A percentile compares a stretch with the other conserved stretches of the same genome.
phyloP scores from a whole-genome alignment of 345 rosid species.

The Boechera stricta region DNA sequence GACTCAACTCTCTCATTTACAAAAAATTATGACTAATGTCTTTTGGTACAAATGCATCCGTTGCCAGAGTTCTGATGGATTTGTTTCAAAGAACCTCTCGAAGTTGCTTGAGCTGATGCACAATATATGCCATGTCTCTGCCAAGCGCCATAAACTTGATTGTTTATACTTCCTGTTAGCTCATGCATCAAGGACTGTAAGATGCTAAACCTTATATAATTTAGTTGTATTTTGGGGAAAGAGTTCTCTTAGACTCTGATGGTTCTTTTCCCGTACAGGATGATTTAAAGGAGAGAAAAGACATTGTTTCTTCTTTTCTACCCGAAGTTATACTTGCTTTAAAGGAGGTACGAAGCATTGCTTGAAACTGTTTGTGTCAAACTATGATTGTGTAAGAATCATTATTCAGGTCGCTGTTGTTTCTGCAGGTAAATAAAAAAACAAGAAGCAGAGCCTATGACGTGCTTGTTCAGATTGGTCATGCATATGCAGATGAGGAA shows the following conservation, averaged over 20 bases:
- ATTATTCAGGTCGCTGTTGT: conserved; percentile 22
- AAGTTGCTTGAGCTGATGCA: conserved; percentile 76
- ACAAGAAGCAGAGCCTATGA: conserved; percentile 96
- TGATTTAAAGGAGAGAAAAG: conserved; percentile 60
- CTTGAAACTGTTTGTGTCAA: conserved; percentile 26
- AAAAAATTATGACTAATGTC: conserved; percentile 24
- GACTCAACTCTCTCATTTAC: not conserved
- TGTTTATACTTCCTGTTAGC: conserved; percentile 81
- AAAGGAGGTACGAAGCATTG: conserved; percentile 76
- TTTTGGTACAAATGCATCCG: conserved; percentile 16
- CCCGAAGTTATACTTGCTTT: conserved; percentile 88
- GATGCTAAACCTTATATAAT: conserved; percentile 23
- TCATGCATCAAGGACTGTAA: conserved; percentile 63
- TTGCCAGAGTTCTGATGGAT: conserved; percentile 65
- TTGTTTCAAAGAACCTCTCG: conserved; percentile 62
- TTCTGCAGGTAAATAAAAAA: conserved; percentile 77
- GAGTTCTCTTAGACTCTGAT: conserved; percentile 17
- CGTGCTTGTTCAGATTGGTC: conserved; percentile 92
- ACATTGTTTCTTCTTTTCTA: conserved; percentile 71
- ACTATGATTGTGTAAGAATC: conserved; percentile 22
- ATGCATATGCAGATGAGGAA: conserved; percentile 88
- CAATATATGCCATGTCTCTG: conserved; percentile 89
- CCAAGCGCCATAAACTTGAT: conserved; percentile 88
- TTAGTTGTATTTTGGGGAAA: conserved; percentile 15
- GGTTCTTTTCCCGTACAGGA: conserved; percentile 50